Base-by-base conservation (phyloP, 1,284 basidiomycete species). In the Pseudozyma flocculosa region DNA sequence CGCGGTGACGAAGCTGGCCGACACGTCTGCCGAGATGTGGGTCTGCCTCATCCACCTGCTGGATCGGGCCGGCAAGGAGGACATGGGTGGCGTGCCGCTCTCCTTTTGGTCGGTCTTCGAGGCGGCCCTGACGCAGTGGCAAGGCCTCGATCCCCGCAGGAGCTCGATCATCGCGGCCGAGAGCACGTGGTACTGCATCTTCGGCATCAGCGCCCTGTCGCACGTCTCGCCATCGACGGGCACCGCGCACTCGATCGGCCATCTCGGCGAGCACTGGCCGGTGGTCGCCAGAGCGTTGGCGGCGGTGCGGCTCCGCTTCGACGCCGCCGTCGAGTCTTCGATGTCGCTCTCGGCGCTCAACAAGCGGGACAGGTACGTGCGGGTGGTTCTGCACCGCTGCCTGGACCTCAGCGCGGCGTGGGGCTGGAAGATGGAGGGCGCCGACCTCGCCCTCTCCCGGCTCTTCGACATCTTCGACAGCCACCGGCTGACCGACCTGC, bases 391-490 rank as follows among this genome's bases (percentile, higher is more conserved):
- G 24, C 83, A 84, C 1, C 84, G 93, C 17, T 92, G 89, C 75
- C 84, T 88, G 50, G 80, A 85, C 15, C 79, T 96, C 40, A 84
- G 83, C 60, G 81, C 83, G 18, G 81, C 82, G 22, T 96, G 90
- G 90, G 75, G 82, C 21, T 95, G 92, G 90, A 76, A 77, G 4
- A 51, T 71, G 19, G 83, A 86, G 37, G 83, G 63, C 7, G 61
- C 85, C 0, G 83, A 84, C 4, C 72, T 54, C 22, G 80, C 92
- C 70, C 83, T 92, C 52, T 84, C 84, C 42, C 83, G 85, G 34
- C 82, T 95, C 1, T 85, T 85, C 36, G 84, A 86, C 38, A 84
- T 93, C 21, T 92, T 96, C 79, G 85, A 87, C 60, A 86, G 84
- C 43, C 86, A 93, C 23, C 85, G 86, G 48, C 89, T 92, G 55